Evolutionary conservation across 2,329 filamentous ascomycete genomes (phyloP).

Genomic region (Apiospora kogelbergensis): DNA sequence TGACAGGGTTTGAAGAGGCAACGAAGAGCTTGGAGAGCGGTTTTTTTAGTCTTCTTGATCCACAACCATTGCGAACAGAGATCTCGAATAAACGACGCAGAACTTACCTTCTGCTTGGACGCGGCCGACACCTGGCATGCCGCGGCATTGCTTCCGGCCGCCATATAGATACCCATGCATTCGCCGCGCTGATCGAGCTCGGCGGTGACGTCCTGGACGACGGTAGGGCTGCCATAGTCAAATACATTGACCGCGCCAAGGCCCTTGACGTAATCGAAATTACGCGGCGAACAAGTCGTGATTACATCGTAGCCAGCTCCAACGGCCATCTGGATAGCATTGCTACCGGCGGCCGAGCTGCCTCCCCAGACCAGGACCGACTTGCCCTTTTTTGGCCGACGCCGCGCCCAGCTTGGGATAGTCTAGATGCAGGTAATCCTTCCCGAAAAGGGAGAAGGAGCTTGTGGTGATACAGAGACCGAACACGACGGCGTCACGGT

Average conservation of each 20-base stretch:
- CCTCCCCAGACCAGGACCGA: slow-evolving; percentile 52
- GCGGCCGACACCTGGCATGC: slow-evolving; percentile 16
- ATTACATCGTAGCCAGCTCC: slow-evolving; percentile 43
- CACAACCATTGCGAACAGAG: no score
- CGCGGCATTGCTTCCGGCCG: slow-evolving; percentile 14
- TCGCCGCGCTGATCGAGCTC: slow-evolving; percentile 17
- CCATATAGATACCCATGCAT: slow-evolving; percentile 18
- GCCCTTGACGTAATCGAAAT: slow-evolving; percentile 30
- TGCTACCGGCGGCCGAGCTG: slow-evolving; percentile 44
- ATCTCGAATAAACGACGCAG: no score
- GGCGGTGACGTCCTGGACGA: slow-evolving; percentile 17
- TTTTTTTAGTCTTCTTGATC: no score
- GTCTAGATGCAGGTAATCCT: slow-evolving; percentile 20
- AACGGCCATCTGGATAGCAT: slow-evolving; percentile 41
- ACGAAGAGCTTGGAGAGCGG: not conserved
- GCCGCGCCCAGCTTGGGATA: slow-evolving; percentile 19
- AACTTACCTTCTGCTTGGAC: slow-evolving; percentile 18
- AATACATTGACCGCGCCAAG: slow-evolving; percentile 21
- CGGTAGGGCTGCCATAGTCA: slow-evolving; percentile 27
- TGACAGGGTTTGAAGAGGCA: slow-evolving; percentile 9
- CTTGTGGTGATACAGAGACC: slow-evolving; percentile 22
- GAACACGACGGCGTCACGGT: slow-evolving; percentile 22
- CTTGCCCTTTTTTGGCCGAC: slow-evolving; percentile 16
- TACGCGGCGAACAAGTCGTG: slow-evolving; percentile 8
- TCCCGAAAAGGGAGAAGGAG: slow-evolving; percentile 22